A percentile compares a stretch with the other conserved stretches of the same genome.
Conservation (phyloP, 495 filamentous ascomycete species). For the Tuber calosporum region DNA sequence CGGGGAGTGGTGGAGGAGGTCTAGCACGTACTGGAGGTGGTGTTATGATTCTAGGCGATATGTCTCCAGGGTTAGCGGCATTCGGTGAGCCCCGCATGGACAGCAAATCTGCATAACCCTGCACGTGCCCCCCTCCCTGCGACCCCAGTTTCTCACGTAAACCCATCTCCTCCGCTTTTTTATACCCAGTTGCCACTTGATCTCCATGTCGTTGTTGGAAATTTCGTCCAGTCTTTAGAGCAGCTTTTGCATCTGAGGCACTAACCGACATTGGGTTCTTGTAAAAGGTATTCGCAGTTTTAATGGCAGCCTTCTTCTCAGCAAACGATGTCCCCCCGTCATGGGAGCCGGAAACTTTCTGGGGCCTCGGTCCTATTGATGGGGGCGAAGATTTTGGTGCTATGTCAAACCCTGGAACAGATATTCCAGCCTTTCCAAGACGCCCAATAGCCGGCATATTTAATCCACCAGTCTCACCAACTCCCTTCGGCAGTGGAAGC, state of each 20-base stretch:
- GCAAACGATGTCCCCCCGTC: conserved; percentile 53
- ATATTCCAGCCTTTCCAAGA: conserved; percentile 69
- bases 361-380: conserved; percentile 32
- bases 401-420: conserved; percentile 75
- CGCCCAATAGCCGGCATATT: conserved; percentile 42
- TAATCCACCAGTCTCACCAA: conserved; percentile 37
- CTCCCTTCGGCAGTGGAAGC: conserved; percentile 53
- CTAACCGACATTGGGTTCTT: conserved; percentile 56
- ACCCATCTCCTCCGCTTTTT: conserved; percentile 33
- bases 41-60: too few relatives aligned
- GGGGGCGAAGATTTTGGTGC: conserved; percentile 48
- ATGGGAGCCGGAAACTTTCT: conserved; percentile 38
- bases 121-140: conserved; percentile 49
- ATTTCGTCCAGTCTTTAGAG: conserved; percentile 58
- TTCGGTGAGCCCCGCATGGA: conserved; percentile 13
- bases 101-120: conserved; percentile 24
- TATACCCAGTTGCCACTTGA: conserved; percentile 57
- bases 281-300: conserved; percentile 52
- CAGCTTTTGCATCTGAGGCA: conserved; percentile 49
- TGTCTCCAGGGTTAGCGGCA: too few relatives aligned
- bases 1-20: conserved; percentile 18
- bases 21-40: conserved; percentile 20
- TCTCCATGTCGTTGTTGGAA: conserved; percentile 68
- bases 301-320: conserved; percentile 57
- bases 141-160: conserved; percentile 44